Base-by-base conservation (phyloP, 805 yeast species). In the Starmerella sp. region DNA sequence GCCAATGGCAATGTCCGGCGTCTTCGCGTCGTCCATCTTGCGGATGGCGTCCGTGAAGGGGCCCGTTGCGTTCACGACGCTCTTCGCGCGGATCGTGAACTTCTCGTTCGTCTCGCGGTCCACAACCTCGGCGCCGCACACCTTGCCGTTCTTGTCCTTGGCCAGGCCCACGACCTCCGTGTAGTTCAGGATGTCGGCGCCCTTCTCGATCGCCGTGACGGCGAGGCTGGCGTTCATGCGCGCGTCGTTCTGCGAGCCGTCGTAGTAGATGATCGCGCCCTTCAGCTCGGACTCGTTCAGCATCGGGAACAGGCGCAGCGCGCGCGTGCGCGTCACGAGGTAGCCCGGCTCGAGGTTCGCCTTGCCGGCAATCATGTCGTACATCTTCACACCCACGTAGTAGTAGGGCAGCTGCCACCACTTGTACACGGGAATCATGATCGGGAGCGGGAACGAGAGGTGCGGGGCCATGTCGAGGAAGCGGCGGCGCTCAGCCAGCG, bases 341-440 rank as follows among this genome's bases (percentile, higher is more conserved):
- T 86, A 89, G 31, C 95, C 82, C 60, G 80, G 75, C 67, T 86
- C 82, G 70, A 90, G 77, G 74, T 88, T 87, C 70, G 88, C 91
- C 59, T 77, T 73, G 53, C 97, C 97, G 41, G 97, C 96, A 67
- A 91, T 84, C 71, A 90, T 73, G 71, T 90, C 97, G 73, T 90
- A 90, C 79, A 84, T 75, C 71, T 88, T 85, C 67, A 93, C 86
- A 57, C 97, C 97, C 42, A 79, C 82, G 73, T 84, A 90, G 74
- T 85, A 88, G 74, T 90, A 90, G 46, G 97, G 97, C 53, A 87
- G 79, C 75, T 89, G 95, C 96, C 96, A 90, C 79, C 87, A 86
- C 66, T 81, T 81, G 77, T 91, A 90, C 56, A 90, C 90, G n/a
- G 97, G 97, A 64, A 90, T 87, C 84, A 88, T 81, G 64, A 90